Evolutionary conservation across 208 protist species (phyloP).

Genomic region (Wallacemonas sp.): DNA sequence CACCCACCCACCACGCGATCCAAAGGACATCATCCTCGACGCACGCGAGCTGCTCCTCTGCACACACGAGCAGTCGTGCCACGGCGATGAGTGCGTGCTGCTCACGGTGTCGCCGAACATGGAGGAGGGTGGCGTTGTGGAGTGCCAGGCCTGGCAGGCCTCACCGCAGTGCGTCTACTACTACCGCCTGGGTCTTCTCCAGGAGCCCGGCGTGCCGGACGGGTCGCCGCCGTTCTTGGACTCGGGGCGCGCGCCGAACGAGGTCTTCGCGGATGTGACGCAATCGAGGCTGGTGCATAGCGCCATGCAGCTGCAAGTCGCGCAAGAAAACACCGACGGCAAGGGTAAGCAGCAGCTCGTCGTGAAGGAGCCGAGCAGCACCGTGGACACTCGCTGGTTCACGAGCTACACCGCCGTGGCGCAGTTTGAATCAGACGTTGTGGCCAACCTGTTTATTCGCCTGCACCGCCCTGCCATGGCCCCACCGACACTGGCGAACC

Average conservation of each 20-base stretch:
- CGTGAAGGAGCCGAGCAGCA: conserved; percentile 55
- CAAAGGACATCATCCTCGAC: conserved; percentile 36
- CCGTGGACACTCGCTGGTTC: conserved; percentile 88
- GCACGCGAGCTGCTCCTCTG: conserved; percentile 78
- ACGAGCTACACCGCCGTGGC: conserved; percentile 87
- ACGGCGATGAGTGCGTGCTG: conserved; percentile 88
- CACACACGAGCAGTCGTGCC: conserved; percentile 77
- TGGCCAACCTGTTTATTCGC: conserved; percentile 86
- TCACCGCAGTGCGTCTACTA: conserved; percentile 86
- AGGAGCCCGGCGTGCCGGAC: conserved; percentile 29
- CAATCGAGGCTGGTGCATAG: conserved; percentile 48
- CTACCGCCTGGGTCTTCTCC: conserved; percentile 72
- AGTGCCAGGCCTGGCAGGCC: conserved; percentile 87
- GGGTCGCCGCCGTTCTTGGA: conserved; percentile 2
- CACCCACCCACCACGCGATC: conserved; percentile 69
- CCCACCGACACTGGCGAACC: conserved; percentile 68
- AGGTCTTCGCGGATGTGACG: conserved; percentile 22
- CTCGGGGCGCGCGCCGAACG: conserved; percentile 12
- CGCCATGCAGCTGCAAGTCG: conserved; percentile 68
- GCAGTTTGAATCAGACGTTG: conserved; percentile 75
- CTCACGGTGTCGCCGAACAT: conserved; percentile 71
- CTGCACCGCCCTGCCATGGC: conserved; percentile 78
- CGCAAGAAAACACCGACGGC: conserved; percentile 70
- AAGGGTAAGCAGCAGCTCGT: conserved; percentile 65
- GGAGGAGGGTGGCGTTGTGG: conserved; percentile 24